A percentile compares a stretch with the other conserved stretches of the same genome.
Evolutionary conservation across 805 yeast species (phyloP).

Genomic region (Zygosaccharomyces rouxii): DNA sequence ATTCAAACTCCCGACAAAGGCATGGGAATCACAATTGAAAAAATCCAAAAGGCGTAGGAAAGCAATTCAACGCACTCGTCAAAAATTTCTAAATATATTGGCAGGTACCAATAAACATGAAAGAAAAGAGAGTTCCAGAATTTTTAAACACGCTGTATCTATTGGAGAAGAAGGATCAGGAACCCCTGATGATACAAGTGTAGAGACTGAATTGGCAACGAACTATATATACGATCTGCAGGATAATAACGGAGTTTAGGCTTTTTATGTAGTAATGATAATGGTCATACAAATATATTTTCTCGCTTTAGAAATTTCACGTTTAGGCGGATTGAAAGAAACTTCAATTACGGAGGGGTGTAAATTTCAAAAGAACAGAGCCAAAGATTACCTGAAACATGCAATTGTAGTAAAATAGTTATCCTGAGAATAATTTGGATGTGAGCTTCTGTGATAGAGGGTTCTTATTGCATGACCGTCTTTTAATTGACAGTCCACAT

Average conservation of each 20-base stretch:
- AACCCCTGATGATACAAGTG: constrained; percentile 17
- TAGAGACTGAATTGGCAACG: constrained; percentile 32
- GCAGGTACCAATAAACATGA: constrained; percentile 3
- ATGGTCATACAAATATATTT: not conserved
- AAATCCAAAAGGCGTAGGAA: constrained; percentile 10
- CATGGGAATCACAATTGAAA: constrained; percentile 15
- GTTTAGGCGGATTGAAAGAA: too few relatives aligned
- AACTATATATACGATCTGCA: constrained; percentile 29
- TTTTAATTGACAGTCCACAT: too few relatives aligned
- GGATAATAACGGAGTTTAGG: constrained; percentile 3
- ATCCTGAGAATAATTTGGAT: too few relatives aligned
- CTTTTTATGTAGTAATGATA: not conserved
- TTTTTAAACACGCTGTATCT: not conserved
- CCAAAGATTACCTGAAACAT: too few relatives aligned
- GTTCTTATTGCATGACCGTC: too few relatives aligned
- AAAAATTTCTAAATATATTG: constrained; percentile 3
- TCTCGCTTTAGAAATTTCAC: not conserved
- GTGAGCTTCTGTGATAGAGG: too few relatives aligned
- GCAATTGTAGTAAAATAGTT: too few relatives aligned
- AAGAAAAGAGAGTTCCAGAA: not conserved
- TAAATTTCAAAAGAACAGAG: too few relatives aligned
- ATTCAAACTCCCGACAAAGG: constrained; percentile 9
- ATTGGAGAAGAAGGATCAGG: not conserved
- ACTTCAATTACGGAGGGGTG: too few relatives aligned
- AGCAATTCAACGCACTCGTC: constrained; percentile 5